Evolutionary conservation across 1,284 basidiomycete species (phyloP).

Genomic region (Trichosporon sp.): DNA sequence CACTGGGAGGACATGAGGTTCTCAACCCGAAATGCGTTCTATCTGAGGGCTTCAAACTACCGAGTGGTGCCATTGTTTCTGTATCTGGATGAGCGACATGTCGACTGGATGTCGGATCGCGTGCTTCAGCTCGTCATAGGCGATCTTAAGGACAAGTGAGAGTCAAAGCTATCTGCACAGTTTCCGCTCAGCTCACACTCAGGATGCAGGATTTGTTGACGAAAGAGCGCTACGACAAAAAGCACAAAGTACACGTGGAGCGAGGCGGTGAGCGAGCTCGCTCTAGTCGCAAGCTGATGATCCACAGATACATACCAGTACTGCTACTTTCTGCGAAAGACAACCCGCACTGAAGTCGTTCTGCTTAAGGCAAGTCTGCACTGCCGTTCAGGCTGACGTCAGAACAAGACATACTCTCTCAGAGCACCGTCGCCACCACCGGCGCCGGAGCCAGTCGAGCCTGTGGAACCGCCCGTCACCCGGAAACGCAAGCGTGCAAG

Average conservation of each 20-base stretch:
- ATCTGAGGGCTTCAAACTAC: conserved; percentile 42
- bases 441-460: background rate
- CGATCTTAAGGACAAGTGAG: conserved; percentile 35
- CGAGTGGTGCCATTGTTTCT: conserved; percentile 41
- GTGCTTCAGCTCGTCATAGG: conserved; percentile 40
- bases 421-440: conserved; percentile 35
- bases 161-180: background rate
- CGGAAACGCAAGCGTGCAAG: conserved; percentile 22
- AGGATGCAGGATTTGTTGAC: conserved; percentile 32
- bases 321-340: conserved; percentile 44
- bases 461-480: background rate
- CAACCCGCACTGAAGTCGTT: conserved; percentile 42
- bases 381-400: background rate
- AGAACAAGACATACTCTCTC: conserved; percentile 39
- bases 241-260: conserved; percentile 43
- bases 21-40: conserved; percentile 44
- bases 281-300: background rate
- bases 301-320: conserved; percentile 43
- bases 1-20: conserved; percentile 28
- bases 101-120: conserved; percentile 43
- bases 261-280: conserved; percentile 32
- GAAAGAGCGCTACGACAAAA: conserved; percentile 27
- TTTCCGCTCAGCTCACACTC: background rate
- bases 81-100: conserved; percentile 46
- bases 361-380: conserved; percentile 33